These are phyloP conservation scores for Volvox carteri DNA, from an alignment of 163 green algal species.

Conservation along the genomic window DNA sequence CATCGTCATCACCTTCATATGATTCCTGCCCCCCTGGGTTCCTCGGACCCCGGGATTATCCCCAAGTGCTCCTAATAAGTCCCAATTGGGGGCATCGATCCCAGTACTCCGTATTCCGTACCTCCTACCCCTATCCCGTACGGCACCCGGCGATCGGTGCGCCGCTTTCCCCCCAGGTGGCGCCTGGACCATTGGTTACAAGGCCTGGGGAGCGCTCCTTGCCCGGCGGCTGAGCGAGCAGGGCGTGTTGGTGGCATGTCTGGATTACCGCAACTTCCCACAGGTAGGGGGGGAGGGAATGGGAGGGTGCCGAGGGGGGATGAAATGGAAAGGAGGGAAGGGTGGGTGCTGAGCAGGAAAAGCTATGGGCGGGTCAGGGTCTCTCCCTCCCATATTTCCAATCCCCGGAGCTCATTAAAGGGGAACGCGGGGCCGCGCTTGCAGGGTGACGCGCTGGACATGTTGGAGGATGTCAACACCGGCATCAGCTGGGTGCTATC, in stretches of 20 bases:
- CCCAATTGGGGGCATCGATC: too few relatives aligned
- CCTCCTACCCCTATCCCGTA: too few relatives aligned
- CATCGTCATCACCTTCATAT: too few relatives aligned
- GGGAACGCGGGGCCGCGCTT: too few relatives aligned
- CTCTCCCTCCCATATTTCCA: background rate
- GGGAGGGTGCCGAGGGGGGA: too few relatives aligned
- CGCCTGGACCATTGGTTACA: conserved; percentile 98
- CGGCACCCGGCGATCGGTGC: too few relatives aligned
- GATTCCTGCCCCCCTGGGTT: too few relatives aligned
- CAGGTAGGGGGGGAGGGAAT: conserved; percentile 80
- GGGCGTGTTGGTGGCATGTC: conserved; percentile 90
- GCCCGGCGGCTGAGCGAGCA: conserved; percentile 85
- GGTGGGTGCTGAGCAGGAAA: background rate
- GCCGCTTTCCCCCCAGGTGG: too few relatives aligned
- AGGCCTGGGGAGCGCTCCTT: conserved; percentile 96
- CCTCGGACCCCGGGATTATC: too few relatives aligned
- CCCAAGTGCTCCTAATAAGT: too few relatives aligned
- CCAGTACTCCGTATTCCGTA: too few relatives aligned
- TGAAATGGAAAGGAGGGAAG: background rate
- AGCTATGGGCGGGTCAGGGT: background rate
- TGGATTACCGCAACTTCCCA: conserved; percentile 99
- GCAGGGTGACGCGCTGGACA: conserved; percentile 72
- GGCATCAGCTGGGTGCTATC: conserved; percentile 93
- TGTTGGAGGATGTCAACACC: conserved; percentile 92
- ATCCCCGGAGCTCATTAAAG: too few relatives aligned